Evolutionary conservation across 805 yeast genomes (phyloP), one percentile per base, ranked within the genome.

Genomic region (Danielia oregonensis): DNA sequence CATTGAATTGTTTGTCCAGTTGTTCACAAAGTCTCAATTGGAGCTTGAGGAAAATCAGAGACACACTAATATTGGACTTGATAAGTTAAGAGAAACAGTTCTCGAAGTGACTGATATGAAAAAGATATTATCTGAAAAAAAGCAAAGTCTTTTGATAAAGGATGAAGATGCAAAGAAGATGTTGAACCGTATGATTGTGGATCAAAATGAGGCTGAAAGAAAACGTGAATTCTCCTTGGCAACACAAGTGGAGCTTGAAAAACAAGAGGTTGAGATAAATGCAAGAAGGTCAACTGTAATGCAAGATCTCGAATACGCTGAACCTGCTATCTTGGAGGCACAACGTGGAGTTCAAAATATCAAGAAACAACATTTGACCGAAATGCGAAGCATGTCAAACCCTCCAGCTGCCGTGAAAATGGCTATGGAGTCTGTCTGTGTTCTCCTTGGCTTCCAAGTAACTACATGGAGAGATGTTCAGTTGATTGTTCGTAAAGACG

Each of bases 181-280:
- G 71, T 69, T 91, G 26, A 77, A 80, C 48, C 76, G 66, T 35
- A 86, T 91, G 85, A 70, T 91, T 10, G 59, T 70, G 1, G 94
- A 87, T 27, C 97, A 91, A 53, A 87, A 86, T 51, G 95, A 87
- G 48, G 91, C 97, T 0, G 97, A 91, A 54, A 68, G 96, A 43
- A 87, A 83, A 46, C 83, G 84, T 39, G 95, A 85, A 40, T 88
- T 93, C 6, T 86, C 96, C 0, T 61, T 83, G 3, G 83, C 78
- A 31, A 82, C 91, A 8, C 86, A 83, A 47, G 72, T 69, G 12
- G 80, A 86, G 5, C 64, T 91, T 21, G 78, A 72, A 19, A 68
- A 65, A 24, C 95, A 86, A 46, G 91, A 86, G 34, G 51, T 52
- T 2, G 77, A 74, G 34, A 75, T 91, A 5, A 63, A 66, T 4